These are phyloP conservation scores for Pythium aquatile DNA, from an alignment of 352 stramenopile genomes.

Conservation along the genomic window DNA sequence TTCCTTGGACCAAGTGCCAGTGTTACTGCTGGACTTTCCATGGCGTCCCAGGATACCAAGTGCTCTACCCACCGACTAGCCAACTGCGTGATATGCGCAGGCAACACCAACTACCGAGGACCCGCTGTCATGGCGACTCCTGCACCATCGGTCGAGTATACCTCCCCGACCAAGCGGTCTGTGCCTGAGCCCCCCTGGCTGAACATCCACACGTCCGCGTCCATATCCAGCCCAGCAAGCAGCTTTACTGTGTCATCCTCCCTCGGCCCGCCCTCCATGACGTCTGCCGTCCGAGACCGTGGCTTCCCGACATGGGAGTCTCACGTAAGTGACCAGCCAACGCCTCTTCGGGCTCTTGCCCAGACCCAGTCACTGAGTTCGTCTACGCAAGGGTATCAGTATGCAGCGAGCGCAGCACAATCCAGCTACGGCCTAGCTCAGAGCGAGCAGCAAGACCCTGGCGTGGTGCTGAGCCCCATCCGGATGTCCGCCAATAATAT, in stretches of 20 bases:
- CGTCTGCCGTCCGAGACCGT: not conserved
- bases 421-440: not conserved
- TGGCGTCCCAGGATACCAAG: slow-evolving; percentile 25
- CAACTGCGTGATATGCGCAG: slow-evolving; percentile 73
- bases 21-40: not conserved
- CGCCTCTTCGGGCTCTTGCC: not conserved
- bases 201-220: not conserved
- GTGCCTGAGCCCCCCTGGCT: not conserved
- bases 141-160: not conserved
- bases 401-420: not conserved
- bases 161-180: not conserved
- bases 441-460: not conserved
- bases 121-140: not conserved
- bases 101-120: slow-evolving; percentile 11
- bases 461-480: not conserved
- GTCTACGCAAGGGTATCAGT: not conserved
- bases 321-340: not conserved
- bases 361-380: not conserved
- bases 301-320: not conserved
- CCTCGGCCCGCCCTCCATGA: not conserved
- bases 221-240: not conserved
- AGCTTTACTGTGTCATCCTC: not conserved
- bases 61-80: slow-evolving; percentile 54
- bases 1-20: not conserved
- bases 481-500: not conserved